Base-by-base conservation (phyloP, 1,284 basidiomycete genomes). In the Sanguinoderma infundibulare region DNA sequence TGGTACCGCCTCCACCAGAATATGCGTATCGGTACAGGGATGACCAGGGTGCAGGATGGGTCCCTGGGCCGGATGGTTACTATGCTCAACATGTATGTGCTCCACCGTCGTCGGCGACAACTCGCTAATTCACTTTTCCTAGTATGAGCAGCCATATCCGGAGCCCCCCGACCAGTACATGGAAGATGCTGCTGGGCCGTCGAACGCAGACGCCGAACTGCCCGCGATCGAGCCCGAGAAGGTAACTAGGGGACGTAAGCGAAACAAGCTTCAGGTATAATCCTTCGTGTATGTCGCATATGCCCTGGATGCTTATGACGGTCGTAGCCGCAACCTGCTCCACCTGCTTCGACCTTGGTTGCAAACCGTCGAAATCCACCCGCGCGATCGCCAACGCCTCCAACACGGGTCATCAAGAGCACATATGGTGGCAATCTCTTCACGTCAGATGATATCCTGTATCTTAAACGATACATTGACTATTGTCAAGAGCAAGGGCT, bases 381-480 rank as follows among this genome's bases (percentile, higher is more conserved):
- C 34, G 87, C 86, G n/a, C 83, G 91, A 3, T 93, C 91, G 14
- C 91, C 91, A 8, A 91, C 90, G 0, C 91, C 91, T 20, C 91
- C 91, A 12, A 85, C 82, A 3, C 84, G 90, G 7, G 86, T 92
- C n/a, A 86, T 93, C 70, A 92, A 91, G 74, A 93, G 91, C 69
- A 92, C 91, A 0, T 93, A 92, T 68, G 91, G 91, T 47, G 92
- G 91, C 2, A 93, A 94, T 70, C 71, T 92, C 40, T 94, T 93
- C 70, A 94, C 91, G 0, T 81, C 87, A 0, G 91, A 93, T 53
- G 91, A 94, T 71, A 83, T 93, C 26, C 56, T 84, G 46, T 94
- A 93, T 72, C 80, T 94, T 62, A 91, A 92, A 70, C 87, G 86
- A 69, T 93, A 94, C 70, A 93, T 94, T 53, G 90, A 92, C 67